Base-by-base conservation (phyloP, 306 rosid species). In the Cicer arietinum region DNA sequence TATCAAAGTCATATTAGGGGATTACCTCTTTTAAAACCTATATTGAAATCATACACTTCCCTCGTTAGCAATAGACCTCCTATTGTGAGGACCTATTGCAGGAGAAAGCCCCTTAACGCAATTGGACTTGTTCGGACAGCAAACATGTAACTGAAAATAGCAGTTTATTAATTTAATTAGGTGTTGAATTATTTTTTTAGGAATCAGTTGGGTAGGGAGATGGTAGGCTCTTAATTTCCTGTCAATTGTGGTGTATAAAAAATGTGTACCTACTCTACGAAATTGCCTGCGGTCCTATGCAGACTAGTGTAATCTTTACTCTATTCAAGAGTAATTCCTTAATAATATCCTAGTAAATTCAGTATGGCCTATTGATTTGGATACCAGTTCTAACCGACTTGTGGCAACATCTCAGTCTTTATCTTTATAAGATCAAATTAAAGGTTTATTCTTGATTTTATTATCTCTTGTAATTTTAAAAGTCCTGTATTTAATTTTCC, bases 401-500 rank as follows among this genome's bases (percentile, higher is more conserved):
- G 42, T 13, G 18, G 67, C 22, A 35, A 61, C 67, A 61, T 35
- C 46, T 16, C n/a, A 60, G 5, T 3, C 35, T 30, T 3, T 3
- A 52, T 52, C 20, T 6, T 52, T n/a, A n/a, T n/a, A 52, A 20
- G 58, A 52, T 52, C 20, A 52, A 14, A 52, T n/a, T 14, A 20
- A 60, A 40, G 16, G 43, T 11, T 60, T 35, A 12, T 60, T 35
- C 44, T 60, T 60, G 66, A n/a, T 60, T 60, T 35, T 35, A 35
- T n/a, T 62, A 11, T 62, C 13, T 6, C 68, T 7, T 16, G 13
- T 63, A 63, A 40, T 41, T 14, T 14, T 69, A 61, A 53, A 39
- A 64, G 30, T 73, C 40, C 54, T 60, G 10, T 68, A 47, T 25
- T 77, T 81, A 46, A 42, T 58, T 70, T 78, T 78, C 52, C n/a